Percentiles rank a stretch among this genome's conserved stretches.
phyloP scores from a whole-genome alignment of 352 stramenopile genomes.

The Plasmopara halstedii region DNA sequence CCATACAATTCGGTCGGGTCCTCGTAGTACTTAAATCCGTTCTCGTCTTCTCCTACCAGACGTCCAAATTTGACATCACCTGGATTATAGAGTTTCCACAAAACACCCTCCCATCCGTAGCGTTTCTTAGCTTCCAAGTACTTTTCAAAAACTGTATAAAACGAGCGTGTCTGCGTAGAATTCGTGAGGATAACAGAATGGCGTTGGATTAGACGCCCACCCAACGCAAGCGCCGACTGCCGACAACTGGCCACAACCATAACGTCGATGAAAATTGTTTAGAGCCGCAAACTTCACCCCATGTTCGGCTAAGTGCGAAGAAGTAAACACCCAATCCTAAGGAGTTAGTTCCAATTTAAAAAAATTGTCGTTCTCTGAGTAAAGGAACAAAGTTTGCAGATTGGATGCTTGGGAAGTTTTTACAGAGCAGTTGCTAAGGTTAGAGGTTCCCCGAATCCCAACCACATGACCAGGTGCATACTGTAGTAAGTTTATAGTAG shows the following conservation, averaged over 20 bases:
- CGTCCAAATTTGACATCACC: conserved; percentile 85
- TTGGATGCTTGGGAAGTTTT: no score
- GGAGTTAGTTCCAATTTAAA: no score
- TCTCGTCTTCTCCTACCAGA: conserved; percentile 71
- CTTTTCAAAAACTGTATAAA: conserved; percentile 77
- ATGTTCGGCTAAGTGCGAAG: conserved; percentile 7
- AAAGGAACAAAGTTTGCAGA: no score
- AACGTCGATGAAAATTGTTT: background rate
- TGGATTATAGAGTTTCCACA: conserved; percentile 87
- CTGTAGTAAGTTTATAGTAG: no score
- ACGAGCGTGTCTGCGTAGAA: conserved; percentile 50
- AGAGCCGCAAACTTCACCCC: conserved; percentile 12
- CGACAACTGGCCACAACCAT: conserved; percentile 20
- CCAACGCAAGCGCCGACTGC: conserved; percentile 23
- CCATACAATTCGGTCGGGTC: conserved; percentile 67
- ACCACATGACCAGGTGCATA: no score
- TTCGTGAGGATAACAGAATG: background rate
- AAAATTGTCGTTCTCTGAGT: no score
- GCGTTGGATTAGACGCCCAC: conserved; percentile 25
- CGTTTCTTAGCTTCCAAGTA: conserved; percentile 76
- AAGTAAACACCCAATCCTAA: no score
- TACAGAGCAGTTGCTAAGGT: no score
- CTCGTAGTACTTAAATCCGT: conserved; percentile 85
- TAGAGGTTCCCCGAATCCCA: no score
- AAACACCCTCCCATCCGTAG: conserved; percentile 67